Conservation (phyloP, 2,329 filamentous ascomycete genomes). For the Westerdykella ornata region DNA sequence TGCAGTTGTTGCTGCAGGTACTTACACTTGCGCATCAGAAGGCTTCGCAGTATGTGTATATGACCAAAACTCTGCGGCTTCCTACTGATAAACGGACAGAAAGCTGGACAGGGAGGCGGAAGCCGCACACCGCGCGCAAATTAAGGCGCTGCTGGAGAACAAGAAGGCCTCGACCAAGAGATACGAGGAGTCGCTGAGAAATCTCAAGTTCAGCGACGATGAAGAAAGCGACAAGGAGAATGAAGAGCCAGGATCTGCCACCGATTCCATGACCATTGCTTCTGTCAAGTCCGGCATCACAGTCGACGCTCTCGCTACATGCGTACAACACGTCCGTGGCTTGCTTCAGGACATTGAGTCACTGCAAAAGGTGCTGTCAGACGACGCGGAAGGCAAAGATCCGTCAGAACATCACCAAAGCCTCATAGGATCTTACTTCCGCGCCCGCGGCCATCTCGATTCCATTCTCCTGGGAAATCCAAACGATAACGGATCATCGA, state of each 20-base stretch:
- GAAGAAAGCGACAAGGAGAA: not conserved
- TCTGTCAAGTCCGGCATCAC: constrained; percentile 18
- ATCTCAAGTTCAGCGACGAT: constrained; percentile 16
- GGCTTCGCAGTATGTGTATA: constrained; percentile 11
- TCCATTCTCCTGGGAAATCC: constrained; percentile 37
- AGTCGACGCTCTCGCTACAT: constrained; percentile 15
- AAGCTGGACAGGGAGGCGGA: constrained; percentile 21
- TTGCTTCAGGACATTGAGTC: constrained; percentile 19
- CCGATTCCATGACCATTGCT: not conserved
- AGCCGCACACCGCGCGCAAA: constrained; percentile 20
- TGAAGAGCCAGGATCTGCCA: not conserved
- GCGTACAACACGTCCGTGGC: constrained; percentile 18
- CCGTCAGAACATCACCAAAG: constrained; percentile 21
- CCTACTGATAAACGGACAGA: constrained; percentile 1
- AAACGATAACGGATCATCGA: not conserved
- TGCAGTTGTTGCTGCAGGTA: constrained; percentile 26
- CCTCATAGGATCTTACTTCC: constrained; percentile 23
- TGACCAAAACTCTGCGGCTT: not conserved
- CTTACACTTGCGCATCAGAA: constrained; percentile 22
- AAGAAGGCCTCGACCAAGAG: constrained; percentile 19
- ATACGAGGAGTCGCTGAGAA: constrained; percentile 22
- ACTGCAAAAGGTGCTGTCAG: constrained; percentile 26
- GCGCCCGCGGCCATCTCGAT: constrained; percentile 30
- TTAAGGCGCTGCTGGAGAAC: constrained; percentile 17
- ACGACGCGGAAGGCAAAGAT: constrained; percentile 37